These are phyloP conservation scores for Xylaria venustula DNA, from an alignment of 495 filamentous ascomycete genomes.

Conservation along the genomic window DNA sequence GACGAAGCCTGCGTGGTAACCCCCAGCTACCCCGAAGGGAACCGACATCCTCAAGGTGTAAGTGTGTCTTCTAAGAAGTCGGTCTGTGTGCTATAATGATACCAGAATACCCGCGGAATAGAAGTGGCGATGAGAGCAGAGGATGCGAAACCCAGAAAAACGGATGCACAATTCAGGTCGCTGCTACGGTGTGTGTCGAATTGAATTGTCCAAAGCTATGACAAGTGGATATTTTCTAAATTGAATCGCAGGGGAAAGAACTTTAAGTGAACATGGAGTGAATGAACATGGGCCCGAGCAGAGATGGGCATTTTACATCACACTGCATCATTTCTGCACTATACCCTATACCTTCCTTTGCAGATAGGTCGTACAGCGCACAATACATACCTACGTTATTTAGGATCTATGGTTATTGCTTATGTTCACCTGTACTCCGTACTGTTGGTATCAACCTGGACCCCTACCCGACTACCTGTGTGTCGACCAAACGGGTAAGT, in stretches of 20 bases:
- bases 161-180: background rate
- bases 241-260: background rate
- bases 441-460: too few species aligned
- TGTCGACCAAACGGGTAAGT: too few species aligned
- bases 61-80: background rate
- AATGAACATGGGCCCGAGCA: background rate
- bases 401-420: too few species aligned
- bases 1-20: background rate
- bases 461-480: too few species aligned
- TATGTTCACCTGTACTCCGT: too few species aligned
- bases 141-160: background rate
- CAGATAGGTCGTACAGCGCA: too few species aligned
- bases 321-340: background rate
- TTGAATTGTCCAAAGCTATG: background rate
- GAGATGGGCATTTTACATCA: background rate
- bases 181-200: too few species aligned
- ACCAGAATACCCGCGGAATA: background rate
- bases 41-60: background rate
- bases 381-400: too few species aligned
- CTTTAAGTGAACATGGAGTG: too few species aligned
- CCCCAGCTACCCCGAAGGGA: conserved; percentile 1
- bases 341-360: too few species aligned
- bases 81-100: background rate
- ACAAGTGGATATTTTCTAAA: background rate
- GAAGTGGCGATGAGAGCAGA: background rate